Percentiles rank a stretch among this genome's conserved stretches.
Evolutionary conservation across 2,329 filamentous ascomycete species (phyloP).

Genomic region (Colletotrichum sp.): DNA sequence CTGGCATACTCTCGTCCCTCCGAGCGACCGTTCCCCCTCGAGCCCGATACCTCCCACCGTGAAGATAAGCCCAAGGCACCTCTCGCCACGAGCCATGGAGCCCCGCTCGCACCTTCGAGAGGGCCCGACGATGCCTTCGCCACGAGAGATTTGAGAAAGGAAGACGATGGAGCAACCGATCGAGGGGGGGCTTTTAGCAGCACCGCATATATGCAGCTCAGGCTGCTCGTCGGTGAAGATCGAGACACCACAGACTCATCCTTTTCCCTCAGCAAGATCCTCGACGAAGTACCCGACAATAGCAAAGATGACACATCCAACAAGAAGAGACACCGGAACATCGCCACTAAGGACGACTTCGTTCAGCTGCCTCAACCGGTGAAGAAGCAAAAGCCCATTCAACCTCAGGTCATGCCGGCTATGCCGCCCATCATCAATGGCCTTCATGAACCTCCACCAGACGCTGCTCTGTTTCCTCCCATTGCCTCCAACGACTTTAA

Average conservation of each 20-base stretch:
- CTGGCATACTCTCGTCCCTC: conserved; percentile 46
- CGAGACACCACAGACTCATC: conserved; percentile 41
- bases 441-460: conserved; percentile 64
- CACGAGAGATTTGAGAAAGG: conserved; percentile 9
- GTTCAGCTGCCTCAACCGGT: conserved; percentile 68
- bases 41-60: conserved; percentile 50
- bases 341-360: conserved; percentile 63
- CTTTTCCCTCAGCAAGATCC: conserved; percentile 49
- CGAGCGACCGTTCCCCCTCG: conserved; percentile 55
- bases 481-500: conserved; percentile 63
- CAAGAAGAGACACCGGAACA: conserved; percentile 59
- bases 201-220: conserved; percentile 32
- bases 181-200: background rate
- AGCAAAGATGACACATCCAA: conserved; percentile 47
- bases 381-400: conserved; percentile 67
- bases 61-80: conserved; percentile 35
- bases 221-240: conserved; percentile 43
- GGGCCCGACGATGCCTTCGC: conserved; percentile 11
- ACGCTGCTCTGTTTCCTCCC: conserved; percentile 66
- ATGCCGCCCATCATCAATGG: conserved; percentile 71
- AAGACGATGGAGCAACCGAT: background rate
- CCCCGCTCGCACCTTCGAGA: conserved; percentile 1
- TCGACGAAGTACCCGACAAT: conserved; percentile 48
- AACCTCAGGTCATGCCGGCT: conserved; percentile 48
- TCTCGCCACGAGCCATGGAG: conserved; percentile 21